Base-by-base conservation (phyloP, 352 stramenopile species). In the Phytophthora sp. region DNA sequence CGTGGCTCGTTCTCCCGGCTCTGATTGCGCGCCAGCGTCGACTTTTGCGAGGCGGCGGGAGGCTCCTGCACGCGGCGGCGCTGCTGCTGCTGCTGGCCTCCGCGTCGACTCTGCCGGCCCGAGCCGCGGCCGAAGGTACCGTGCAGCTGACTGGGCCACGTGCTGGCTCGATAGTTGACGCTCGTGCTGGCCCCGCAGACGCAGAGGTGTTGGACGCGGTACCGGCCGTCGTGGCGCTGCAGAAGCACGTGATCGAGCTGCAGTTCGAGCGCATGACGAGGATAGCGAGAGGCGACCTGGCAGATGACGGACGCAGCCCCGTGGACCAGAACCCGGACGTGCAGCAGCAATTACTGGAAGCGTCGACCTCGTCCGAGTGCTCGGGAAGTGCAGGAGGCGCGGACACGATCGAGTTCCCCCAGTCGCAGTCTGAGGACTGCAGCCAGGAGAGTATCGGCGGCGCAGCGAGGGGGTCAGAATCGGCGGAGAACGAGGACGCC, bases 31-130 rank as follows among this genome's bases (percentile, higher is more conserved):
- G 18, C 39, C 23, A 75, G 66, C 61, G 62, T 64, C 66, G 61
- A 71, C 54, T 71, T 53, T 45, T 65, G 63, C 62, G 56, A 63
- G 52, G 56, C 39, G 54, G 62, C 39, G 17, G 51, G 52, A 54
- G 56, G 37, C 23, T 31, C 31, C 35, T 71, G 37, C 54, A 51
- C 42, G 54, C 66, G 20, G 42, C 56, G 18, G 57, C 45, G 17
- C 38, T 75, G 56, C 46, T 76, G 57, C 42, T 70, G 53, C 34
- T 76, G 42, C 45, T 72, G 13, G 48, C 61, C 27, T 63, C 41
- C 34, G 54, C 62, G 28, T 66, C 52, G 15, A 48, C 56, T 61
- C 27, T 64, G 11, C 45, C 39, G 28, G 15, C 41, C 9, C 32
- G 11, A 28, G 21, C 54, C 2, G 39, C 28, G 20, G 31, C 21